Evolutionary conservation across 2,329 filamentous ascomycete genomes (phyloP), one percentile per base, ranked within the genome.

Genomic region (Penicillium brasilianum): DNA sequence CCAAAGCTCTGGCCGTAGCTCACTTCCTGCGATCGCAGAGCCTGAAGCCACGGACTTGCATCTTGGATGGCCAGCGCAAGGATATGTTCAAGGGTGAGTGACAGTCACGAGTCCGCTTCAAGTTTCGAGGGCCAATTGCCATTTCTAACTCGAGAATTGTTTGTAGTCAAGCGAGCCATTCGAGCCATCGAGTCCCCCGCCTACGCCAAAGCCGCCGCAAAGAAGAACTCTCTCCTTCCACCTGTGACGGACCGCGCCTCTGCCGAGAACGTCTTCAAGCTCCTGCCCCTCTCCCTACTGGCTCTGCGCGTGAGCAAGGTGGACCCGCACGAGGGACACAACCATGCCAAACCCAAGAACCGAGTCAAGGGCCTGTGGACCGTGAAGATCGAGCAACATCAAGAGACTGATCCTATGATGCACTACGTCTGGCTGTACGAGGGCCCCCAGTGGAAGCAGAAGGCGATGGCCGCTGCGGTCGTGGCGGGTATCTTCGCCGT

Each of bases 391-490:
- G 93, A 97, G 79, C 93, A 94, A 71, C 94, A 99, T 79, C 95
- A 99, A 78, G 94, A 98, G 72, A 80, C 79, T 22, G 76, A 79
- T 22, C 77, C 78, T 1, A 79, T 81, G 77, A 80, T 95, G 84
- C 94, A 99, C 83, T 99, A 98, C 75, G 90, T 94, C 62, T 99
- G 94, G 93, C 83, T 99, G 57, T 98, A 93, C 78, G 95, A 99
- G 74, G 94, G 94, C 18, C 88, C 91, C 59, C 94, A 98, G 80
- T 87, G 94, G 83, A 97, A 93, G 85, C 91, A 91, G 80, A 95
- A 96, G 82, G 84, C 97, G 39, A 96, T 97, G 79, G 94, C 93
- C 8, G 89, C 84, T 8, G 90, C 93, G 57, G 93, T 93, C 3
- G 84, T 99, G 49, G 82, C 91, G 11, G 81, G 89, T 63, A 93